Conservation (phyloP, 306 rosid genomes). For the Cucurbita argyrosperma region DNA sequence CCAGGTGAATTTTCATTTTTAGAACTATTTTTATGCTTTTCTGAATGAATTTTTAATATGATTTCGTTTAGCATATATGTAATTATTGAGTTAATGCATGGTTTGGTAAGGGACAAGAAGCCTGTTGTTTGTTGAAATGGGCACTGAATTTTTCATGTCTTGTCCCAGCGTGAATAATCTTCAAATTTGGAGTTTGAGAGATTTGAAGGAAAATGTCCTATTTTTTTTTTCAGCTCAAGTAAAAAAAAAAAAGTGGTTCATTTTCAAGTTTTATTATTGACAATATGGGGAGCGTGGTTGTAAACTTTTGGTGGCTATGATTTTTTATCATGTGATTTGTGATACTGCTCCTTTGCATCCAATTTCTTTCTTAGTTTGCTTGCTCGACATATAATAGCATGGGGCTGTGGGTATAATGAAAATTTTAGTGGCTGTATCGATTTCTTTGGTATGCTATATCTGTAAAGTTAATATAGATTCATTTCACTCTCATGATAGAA, state of each 20-base stretch:
- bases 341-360: background rate
- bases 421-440: background rate
- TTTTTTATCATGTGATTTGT: background rate
- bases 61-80: background rate
- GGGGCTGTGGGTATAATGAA: background rate
- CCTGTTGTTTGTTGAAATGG: background rate
- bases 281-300: background rate
- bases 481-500: background rate
- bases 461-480: background rate
- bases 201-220: background rate
- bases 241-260: background rate
- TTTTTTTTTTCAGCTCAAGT: background rate
- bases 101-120: background rate
- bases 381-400: background rate
- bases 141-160: background rate
- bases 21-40: background rate
- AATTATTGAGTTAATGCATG: background rate
- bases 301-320: background rate
- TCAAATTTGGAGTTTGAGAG: background rate
- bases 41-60: background rate
- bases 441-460: background rate
- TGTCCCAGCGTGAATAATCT: background rate
- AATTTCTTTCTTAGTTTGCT: background rate
- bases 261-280: background rate
- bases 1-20: conserved; percentile 43